phyloP scores from a whole-genome alignment of 768 basidiomycete species.

The Lactarius sp. region DNA sequence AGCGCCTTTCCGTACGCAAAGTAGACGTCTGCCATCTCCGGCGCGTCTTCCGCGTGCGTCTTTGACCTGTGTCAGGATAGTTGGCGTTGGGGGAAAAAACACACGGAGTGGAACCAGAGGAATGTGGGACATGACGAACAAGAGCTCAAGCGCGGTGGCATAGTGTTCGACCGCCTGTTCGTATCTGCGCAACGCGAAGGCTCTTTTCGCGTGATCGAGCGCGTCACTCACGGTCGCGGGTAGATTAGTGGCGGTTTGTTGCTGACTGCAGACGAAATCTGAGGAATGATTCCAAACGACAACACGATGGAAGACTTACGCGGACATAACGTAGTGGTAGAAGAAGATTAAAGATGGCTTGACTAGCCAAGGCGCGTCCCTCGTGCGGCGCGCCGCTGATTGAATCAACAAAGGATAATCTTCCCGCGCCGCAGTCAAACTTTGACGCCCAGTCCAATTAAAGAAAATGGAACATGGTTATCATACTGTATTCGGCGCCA shows the following conservation, averaged over 20 bases:
- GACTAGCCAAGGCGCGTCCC: neutral
- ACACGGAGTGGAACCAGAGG: neutral
- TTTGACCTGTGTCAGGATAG: conserved; percentile 48
- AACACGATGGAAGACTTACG: conserved; percentile 13
- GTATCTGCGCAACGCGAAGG: conserved; percentile 81
- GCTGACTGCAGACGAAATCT: neutral
- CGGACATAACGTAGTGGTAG: conserved; percentile 11
- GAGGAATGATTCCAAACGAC: neutral
- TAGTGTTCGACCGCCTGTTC: conserved; percentile 84
- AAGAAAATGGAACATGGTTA: neutral
- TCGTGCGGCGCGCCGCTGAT: neutral
- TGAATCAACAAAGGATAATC: conserved; percentile 1
- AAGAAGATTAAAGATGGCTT: neutral
- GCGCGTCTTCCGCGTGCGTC: conserved; percentile 72
- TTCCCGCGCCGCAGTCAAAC: conserved; percentile 3
- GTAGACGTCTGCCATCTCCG: conserved; percentile 82
- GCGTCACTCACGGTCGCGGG: conserved; percentile 45
- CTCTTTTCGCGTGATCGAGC: conserved; percentile 80
- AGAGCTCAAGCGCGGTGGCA: conserved; percentile 74
- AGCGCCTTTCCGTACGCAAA: conserved; percentile 91
- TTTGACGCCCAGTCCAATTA: neutral
- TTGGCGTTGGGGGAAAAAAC: conserved; percentile 9
- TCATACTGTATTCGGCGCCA: neutral
- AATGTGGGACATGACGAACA: conserved; percentile 47
- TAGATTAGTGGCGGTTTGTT: neutral